Evolutionary conservation across 495 filamentous ascomycete species (phyloP).

Genomic region (Xylaria bambusicola): DNA sequence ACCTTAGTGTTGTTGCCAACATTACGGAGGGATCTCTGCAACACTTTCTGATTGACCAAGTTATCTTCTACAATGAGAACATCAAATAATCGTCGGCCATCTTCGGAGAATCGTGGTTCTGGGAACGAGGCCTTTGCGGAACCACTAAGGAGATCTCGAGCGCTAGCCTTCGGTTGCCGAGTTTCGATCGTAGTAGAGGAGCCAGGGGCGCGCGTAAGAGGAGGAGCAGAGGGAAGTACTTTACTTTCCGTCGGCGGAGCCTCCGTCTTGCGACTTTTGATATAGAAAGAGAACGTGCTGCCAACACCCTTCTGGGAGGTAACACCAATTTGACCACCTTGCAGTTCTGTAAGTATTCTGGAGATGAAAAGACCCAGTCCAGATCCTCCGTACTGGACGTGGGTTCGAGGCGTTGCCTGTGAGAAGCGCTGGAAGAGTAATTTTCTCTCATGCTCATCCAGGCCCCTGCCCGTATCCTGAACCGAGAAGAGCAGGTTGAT

Average conservation of each 20-base stretch:
- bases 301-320: conserved; percentile 69
- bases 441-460: conserved; percentile 71
- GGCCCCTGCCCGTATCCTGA: conserved; percentile 75
- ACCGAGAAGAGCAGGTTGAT: conserved; percentile 75
- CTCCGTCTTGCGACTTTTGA: conserved; percentile 45
- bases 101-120: conserved; percentile 31
- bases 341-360: conserved; percentile 72
- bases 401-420: conserved; percentile 73
- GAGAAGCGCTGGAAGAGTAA: conserved; percentile 80
- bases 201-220: conserved; percentile 33
- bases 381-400: conserved; percentile 79
- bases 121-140: conserved; percentile 14
- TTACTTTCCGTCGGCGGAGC: conserved; percentile 21
- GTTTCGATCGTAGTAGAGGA: conserved; percentile 29
- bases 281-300: conserved; percentile 83
- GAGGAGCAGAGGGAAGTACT: conserved; percentile 23
- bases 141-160: conserved; percentile 9
- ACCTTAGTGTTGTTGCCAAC: conserved; percentile 68
- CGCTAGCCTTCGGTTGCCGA: conserved; percentile 23
- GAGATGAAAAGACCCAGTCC: conserved; percentile 85
- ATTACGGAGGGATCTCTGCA: conserved; percentile 69
- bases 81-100: conserved; percentile 39
- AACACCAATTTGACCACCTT: conserved; percentile 84
- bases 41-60: conserved; percentile 73
- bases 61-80: conserved; percentile 84